Conservation (phyloP, 352 stramenopile genomes). For the Aphanomyces stellatus region DNA sequence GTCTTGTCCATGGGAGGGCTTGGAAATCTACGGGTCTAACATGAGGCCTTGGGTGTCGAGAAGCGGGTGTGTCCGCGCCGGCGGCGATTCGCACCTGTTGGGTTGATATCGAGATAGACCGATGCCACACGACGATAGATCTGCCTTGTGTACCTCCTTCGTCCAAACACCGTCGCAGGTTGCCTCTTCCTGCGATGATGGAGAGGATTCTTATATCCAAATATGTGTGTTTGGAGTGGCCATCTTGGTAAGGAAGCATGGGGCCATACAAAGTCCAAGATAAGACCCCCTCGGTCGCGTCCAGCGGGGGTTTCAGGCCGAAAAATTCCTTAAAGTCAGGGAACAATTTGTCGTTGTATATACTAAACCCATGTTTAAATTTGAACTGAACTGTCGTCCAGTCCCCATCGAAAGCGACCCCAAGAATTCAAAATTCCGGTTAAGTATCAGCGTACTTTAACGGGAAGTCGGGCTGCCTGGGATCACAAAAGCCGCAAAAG, state of each 20-base stretch:
- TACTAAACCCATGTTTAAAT: background rate
- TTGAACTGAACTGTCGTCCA: background rate
- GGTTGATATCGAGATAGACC: slow-evolving; percentile 9
- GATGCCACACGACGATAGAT: background rate
- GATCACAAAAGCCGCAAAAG: no score
- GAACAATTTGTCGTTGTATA: background rate
- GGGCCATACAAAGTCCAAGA: slow-evolving; percentile 15
- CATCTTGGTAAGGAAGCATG: slow-evolving; percentile 7
- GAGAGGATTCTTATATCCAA: slow-evolving; percentile 11
- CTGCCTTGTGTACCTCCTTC: background rate
- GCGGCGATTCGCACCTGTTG: background rate
- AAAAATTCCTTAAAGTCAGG: background rate
- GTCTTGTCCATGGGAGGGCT: slow-evolving; percentile 17
- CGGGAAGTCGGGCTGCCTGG: no score
- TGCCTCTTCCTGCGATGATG: background rate
- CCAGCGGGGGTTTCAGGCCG: background rate
- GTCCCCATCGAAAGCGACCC: no score
- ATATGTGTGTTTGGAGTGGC: slow-evolving; percentile 14
- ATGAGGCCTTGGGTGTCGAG: background rate
- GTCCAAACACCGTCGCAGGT: background rate
- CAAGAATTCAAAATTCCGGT: no score
- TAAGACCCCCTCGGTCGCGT: slow-evolving; percentile 1
- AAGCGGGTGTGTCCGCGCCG: background rate
- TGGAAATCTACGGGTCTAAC: background rate
- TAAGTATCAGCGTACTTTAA: no score